Percentiles rank a stretch among this genome's conserved stretches.
phyloP scores from a whole-genome alignment of 2,329 filamentous ascomycete species.

The Rutstroemia sp. region DNA sequence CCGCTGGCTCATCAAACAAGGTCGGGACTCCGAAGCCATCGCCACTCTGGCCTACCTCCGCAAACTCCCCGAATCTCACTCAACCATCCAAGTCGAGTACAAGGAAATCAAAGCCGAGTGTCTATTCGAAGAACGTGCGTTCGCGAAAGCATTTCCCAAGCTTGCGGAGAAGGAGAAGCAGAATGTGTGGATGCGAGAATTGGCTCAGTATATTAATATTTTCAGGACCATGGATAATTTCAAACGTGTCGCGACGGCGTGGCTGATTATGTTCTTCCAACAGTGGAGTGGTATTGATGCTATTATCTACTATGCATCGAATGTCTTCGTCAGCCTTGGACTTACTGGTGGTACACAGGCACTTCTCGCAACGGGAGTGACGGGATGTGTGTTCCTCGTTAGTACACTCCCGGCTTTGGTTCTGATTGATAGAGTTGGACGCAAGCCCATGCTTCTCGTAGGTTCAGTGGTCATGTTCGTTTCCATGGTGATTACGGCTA shows the following conservation, averaged over 20 bases:
- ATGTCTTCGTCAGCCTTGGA: constrained; percentile 46
- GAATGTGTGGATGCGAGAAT: constrained; percentile 15
- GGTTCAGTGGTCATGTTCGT: constrained; percentile 55
- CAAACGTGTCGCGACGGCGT: constrained; percentile 24
- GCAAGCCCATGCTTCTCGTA: constrained; percentile 51
- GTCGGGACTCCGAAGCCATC: constrained; percentile 41
- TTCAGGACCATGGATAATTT: constrained; percentile 41
- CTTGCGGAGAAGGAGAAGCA: too few species aligned
- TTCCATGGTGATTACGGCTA: neutral
- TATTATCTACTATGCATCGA: constrained; percentile 43
- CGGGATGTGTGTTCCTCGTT: neutral
- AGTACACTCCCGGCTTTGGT: constrained; percentile 49
- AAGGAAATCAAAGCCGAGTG: constrained; percentile 40
- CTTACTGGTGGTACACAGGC: constrained; percentile 38
- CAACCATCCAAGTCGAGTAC: constrained; percentile 38
- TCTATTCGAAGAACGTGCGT: constrained; percentile 37
- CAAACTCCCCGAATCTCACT: constrained; percentile 24
- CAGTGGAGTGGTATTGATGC: constrained; percentile 38
- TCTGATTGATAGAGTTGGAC: constrained; percentile 54
- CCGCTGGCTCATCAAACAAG: constrained; percentile 38
- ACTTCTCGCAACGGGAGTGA: constrained; percentile 37
- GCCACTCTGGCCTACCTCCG: constrained; percentile 36
- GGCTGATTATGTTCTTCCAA: constrained; percentile 42
- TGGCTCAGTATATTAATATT: constrained; percentile 43
- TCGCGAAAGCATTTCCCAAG: constrained; percentile 29